Evolutionary conservation across 78 protist species (phyloP), one percentile per base, ranked within the genome.

Genomic region (Capsaspora owczarzaki): DNA sequence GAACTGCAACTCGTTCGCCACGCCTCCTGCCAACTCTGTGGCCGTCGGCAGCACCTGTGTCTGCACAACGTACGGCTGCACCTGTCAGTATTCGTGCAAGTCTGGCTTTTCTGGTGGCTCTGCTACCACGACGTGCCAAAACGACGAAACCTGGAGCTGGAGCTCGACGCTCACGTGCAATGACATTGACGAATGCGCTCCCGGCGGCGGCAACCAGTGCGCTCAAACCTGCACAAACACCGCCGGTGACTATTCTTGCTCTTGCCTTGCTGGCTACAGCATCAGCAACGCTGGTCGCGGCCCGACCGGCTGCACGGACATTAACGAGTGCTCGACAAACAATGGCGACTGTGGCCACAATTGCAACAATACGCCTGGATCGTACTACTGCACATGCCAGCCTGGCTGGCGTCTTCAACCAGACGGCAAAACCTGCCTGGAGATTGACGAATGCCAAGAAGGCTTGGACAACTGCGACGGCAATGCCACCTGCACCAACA

Each of bases 211-310:
- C n/a, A n/a, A n/a, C n/a, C n/a, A n/a, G n/a, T n/a, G n/a, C n/a
- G n/a, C n/a, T n/a, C n/a, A n/a, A n/a, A n/a, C n/a, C n/a, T 63
- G 72, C 41, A 33, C 72, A 20, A 35, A 63, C 72, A 35, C 72
- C 20, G 72, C 33, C 43, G 72, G 72, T 25, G 6, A 35, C 23
- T 63, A 63, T 16, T 63, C 72, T 35, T 63, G 72, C 72, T 35
- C 72, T 16, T 63, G 72, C 72, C 33, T 63, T 35, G 41, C 72
- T 8, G 72, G 72, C 41, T 16, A 56, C 66, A 29, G 66, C 66
- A 25, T 56, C n/a, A 25, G 35, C 35, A 25, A 29, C 66, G 25
- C 66, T 3, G 66, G 25, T 29, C 33, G 12, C 29, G 25, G 33
- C 33, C 20, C n/a, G 35, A 16, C 66, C 66, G n/a, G 4, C 66